phyloP scores from a whole-genome alignment of 2,329 filamentous ascomycete species.

The Arthroderma uncinatum region DNA sequence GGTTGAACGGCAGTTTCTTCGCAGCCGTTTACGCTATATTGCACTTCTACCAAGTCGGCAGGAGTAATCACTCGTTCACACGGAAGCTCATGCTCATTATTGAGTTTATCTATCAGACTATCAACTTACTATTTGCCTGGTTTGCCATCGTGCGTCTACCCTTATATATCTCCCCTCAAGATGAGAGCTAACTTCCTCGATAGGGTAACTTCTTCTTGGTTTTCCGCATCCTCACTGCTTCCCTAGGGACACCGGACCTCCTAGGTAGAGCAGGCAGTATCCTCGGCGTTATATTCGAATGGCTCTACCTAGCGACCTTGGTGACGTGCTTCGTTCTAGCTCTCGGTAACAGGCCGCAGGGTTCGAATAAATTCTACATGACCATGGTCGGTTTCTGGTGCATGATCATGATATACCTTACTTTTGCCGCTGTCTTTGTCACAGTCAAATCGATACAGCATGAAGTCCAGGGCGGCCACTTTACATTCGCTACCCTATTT shows the following conservation, averaged over 20 bases:
- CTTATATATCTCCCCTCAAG: too few relatives aligned
- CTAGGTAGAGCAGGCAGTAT: slow-evolving; percentile 68
- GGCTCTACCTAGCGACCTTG: slow-evolving; percentile 83
- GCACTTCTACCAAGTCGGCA: slow-evolving; percentile 93
- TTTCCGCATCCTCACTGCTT: slow-evolving; percentile 89
- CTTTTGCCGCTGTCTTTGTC: slow-evolving; percentile 92
- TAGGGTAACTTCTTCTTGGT: slow-evolving; percentile 94
- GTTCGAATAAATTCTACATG: slow-evolving; percentile 87
- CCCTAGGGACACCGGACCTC: slow-evolving; percentile 57
- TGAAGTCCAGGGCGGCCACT: slow-evolving; percentile 52
- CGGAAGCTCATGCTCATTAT: slow-evolving; percentile 83
- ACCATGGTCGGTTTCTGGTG: slow-evolving; percentile 99
- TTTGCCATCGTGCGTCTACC: slow-evolving; percentile 63
- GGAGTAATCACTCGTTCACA: slow-evolving; percentile 76
- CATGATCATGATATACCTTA: slow-evolving; percentile 84
- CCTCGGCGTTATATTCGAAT: slow-evolving; percentile 83
- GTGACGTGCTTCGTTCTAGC: slow-evolving; percentile 92
- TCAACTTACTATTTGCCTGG: slow-evolving; percentile 97
- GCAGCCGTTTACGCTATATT: slow-evolving; percentile 89
- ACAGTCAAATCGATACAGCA: slow-evolving; percentile 73
- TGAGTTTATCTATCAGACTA: slow-evolving; percentile 87
- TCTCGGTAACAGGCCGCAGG: slow-evolving; percentile 86
- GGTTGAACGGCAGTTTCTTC: slow-evolving; percentile 98
- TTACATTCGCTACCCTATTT: slow-evolving; percentile 64
- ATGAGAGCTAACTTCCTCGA: slow-evolving; percentile 9